Base-by-base conservation (phyloP, 140 eudicot species). In the Oenanthe javanica region DNA sequence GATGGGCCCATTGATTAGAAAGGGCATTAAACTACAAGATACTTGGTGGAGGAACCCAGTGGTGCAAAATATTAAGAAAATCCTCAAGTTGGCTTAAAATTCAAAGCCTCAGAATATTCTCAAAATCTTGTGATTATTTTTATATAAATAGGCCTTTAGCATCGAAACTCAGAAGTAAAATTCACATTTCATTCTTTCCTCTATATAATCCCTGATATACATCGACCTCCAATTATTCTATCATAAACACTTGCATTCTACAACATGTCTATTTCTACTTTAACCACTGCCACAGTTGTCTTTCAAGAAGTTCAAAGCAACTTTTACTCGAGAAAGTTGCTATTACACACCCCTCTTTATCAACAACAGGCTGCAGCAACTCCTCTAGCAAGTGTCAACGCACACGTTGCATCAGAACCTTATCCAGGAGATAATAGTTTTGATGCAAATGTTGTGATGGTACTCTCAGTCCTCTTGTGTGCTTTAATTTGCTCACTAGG, bases 401-500 rank as follows among this genome's bases (percentile, higher is more conserved):
- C 23, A 78, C 86, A 42, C 18, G 72, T 54, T 40, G 79, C 87
- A 48, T 25, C 85, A 9, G 83, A 74, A 55, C 81, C 87, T 12
- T 70, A 81, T 80, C 25, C 85, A 13, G 83, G 49, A 55, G 84
- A 82, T 76, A 91, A 78, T 86, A 86, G 83, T 45, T 90, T 90
- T 21, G 96, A 92, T 76, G 89, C 93, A 21, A 90, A 92, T 76
- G 95, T 92, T 42, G 91, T 92, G 4, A 85, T 92, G 97, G 96
- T 92, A 5, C 82, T 92, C 0, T 87, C 95, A 11, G 93, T 90
- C 63, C 96, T 92, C 64, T 69, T 92, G 40, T 92, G 95, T 77
- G 97, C 93, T 59, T 70, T 92, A 77, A 85, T 92, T 72, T 92
- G 95, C 52, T 92, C 97, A 12, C 81, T 92, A 10, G 97, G 89